Evolutionary conservation across 768 basidiomycete species (phyloP), one percentile per base, ranked within the genome.

Genomic region (Leccinum subtestaceum): DNA sequence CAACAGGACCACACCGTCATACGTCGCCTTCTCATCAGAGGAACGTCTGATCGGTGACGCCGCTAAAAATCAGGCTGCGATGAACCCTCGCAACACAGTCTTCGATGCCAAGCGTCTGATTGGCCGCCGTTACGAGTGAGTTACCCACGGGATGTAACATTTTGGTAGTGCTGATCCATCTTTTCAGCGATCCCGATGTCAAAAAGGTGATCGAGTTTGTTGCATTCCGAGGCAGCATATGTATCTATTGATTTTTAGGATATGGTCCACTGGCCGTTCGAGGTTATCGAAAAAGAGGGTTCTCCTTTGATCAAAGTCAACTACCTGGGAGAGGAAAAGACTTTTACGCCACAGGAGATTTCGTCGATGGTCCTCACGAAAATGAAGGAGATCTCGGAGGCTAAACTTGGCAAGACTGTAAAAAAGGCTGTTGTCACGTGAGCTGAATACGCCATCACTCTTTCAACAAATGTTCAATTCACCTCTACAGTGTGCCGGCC

Each of bases 371-470:
- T 99, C 68, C 88, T 99, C 69, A 84, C 82, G 64, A 99, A 99
- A 82, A 98, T 99, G 95, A 98, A 97, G 86, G 97, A 98, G 77
- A 97, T 95, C 69, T 93, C 96, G 48, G 97, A 99, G 81, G 93
- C 96, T 65, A 98, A 99, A 80, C 91, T 99, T 67, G 95, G 97
- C 69, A 96, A 95, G 84, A 88, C 89, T 50, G 94, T 98, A 76
- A 95, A 94, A 81, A 98, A 98, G 81, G 97, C 97, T 57, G 97
- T 99, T 63, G 88, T 99, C 78, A 97, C 95, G 93, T 94, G 76
- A 65, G 91, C 82, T 17, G 34, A 43, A 53, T 54, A 23, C 56
- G n/a, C 63, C 53, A 61, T 27, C 6, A 6, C 13, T 17, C 17
- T 60, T 60, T 50, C 47, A 59, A 4, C 55, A 58, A 4, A 45